Evolutionary conservation across 2,329 filamentous ascomycete genomes (phyloP).

Genomic region (Paecilomyces sp.): DNA sequence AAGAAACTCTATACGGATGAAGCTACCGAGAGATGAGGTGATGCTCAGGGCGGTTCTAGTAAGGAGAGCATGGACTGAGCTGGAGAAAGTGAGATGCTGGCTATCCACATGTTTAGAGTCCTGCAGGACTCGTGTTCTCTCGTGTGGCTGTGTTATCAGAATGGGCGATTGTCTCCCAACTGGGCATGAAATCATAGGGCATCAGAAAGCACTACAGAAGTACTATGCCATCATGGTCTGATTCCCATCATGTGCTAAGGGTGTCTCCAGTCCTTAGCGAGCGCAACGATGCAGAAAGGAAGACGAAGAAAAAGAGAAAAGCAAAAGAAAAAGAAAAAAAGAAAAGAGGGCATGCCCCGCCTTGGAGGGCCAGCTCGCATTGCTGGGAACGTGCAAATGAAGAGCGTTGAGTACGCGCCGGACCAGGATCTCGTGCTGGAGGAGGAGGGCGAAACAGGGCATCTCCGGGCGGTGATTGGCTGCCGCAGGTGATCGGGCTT

Average conservation of each 20-base stretch:
- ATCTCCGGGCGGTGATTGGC: neutral
- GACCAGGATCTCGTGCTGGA: neutral
- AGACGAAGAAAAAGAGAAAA: too few relatives aligned
- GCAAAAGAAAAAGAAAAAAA: too few relatives aligned
- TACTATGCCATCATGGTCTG: neutral
- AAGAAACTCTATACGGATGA: neutral
- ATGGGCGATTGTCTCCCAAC: neutral
- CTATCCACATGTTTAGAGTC: neutral
- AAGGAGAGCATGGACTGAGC: too few relatives aligned
- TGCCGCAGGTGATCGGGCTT: constrained; percentile 1
- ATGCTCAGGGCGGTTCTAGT: neutral
- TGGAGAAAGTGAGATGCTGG: too few relatives aligned
- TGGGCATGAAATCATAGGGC: neutral
- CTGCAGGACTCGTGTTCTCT: neutral
- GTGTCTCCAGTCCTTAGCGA: neutral
- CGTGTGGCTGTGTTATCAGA: neutral
- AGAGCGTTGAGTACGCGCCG: constrained; percentile 2
- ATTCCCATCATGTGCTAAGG: neutral
- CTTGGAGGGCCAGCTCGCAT: neutral
- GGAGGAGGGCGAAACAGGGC: neutral
- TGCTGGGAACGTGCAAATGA: neutral
- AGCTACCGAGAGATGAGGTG: neutral
- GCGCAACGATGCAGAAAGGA: neutral
- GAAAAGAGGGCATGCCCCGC: too few relatives aligned
- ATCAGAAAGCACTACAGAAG: neutral